Evolutionary conservation across 2,329 filamentous ascomycete genomes (phyloP), one percentile per base, ranked within the genome.

Genomic region (Aspergillus pseudoterreus): DNA sequence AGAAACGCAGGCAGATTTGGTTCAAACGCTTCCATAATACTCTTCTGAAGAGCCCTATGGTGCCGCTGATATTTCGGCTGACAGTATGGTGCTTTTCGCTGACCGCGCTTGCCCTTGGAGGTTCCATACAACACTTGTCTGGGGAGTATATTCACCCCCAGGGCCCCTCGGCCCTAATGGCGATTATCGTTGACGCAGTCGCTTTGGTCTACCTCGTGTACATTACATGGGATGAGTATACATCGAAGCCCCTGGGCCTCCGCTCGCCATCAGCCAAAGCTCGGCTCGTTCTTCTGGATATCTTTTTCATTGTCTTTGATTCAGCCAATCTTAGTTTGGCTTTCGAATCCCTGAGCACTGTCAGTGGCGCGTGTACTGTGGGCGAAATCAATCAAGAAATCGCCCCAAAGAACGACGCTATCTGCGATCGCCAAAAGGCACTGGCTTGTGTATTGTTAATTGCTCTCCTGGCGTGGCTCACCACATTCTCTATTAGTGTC

Each of bases 271-370:
- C 85, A 51, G 87, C 90, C 45, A 99, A 99, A 70, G 88, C 95
- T 58, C 84, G 88, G 12, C 82, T 99, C 45, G 88, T 97, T 54
- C 83, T 99, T 49, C 82, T 96, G 51, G 94, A 99, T 71, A 79
- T 99, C 3, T 86, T 96, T 64, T 99, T 99, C 69, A 96, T 99
- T 64, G 92, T 97, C 39, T 96, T 99, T 75, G 92, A 96, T 70
- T 91, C 92, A 4, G 91, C 92, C 47, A 97, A 96, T 72, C 82
- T 95, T 22, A 88, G 90, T 38, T 77, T 99, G 57, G 92, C 92
- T 1, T 96, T 96, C 68, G 88, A 90, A 66, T 87, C 90, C 8
- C 76, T 96, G 49, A 86, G 78, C 5, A 82, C 86, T 60, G 75
- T 78, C 27, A 76, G 78, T 38, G 85, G 84, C 67, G 73, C 75